A percentile compares a stretch with the other conserved stretches of the same genome.
phyloP scores from a whole-genome alignment of 1,139 yeast species.

The Chernovozyma sophiae-reginae region DNA sequence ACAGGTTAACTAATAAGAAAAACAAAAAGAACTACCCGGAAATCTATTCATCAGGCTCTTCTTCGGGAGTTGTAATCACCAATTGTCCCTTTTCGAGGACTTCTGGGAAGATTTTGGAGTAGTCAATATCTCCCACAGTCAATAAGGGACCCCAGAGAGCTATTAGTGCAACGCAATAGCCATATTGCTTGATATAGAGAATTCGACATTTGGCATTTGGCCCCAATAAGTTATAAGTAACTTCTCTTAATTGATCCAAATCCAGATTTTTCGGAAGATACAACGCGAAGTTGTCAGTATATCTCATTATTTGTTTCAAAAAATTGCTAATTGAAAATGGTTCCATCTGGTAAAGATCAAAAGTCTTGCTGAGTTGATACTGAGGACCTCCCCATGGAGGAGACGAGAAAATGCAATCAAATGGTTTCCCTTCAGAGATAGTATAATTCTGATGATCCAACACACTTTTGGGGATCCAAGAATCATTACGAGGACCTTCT shows the following conservation, averaged over 20 bases:
- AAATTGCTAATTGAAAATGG: slow-evolving; percentile 52
- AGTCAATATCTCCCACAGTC: slow-evolving; percentile 9
- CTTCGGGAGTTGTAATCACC: neutral
- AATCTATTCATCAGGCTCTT: no score
- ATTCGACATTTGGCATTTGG: slow-evolving; percentile 43
- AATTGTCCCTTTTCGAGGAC: slow-evolving; percentile 1
- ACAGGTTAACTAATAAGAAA: no score
- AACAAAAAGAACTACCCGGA: no score
- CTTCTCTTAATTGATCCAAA: slow-evolving; percentile 48
- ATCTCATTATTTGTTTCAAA: slow-evolving; percentile 35
- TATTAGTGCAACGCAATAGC: slow-evolving; percentile 49
- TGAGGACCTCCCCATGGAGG: slow-evolving; percentile 98
- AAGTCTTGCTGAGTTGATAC: slow-evolving; percentile 45
- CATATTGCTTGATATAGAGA: slow-evolving; percentile 39
- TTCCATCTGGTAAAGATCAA: slow-evolving; percentile 39
- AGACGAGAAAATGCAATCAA: slow-evolving; percentile 73
- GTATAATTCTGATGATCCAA: slow-evolving; percentile 8
- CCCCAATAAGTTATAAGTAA: slow-evolving; percentile 48
- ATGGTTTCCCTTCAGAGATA: slow-evolving; percentile 14
- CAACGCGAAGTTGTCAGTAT: slow-evolving; percentile 55
- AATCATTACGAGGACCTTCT: slow-evolving; percentile 13
- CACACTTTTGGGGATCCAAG: slow-evolving; percentile 28
- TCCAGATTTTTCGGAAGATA: slow-evolving; percentile 76
- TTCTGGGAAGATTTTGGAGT: slow-evolving; percentile 5
- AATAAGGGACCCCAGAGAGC: slow-evolving; percentile 56